Percentiles rank a stretch among this genome's conserved stretches.
These are phyloP conservation scores for Penicillium griseofulvum DNA, from an alignment of 2,329 filamentous ascomycete species.

Conservation along the genomic window DNA sequence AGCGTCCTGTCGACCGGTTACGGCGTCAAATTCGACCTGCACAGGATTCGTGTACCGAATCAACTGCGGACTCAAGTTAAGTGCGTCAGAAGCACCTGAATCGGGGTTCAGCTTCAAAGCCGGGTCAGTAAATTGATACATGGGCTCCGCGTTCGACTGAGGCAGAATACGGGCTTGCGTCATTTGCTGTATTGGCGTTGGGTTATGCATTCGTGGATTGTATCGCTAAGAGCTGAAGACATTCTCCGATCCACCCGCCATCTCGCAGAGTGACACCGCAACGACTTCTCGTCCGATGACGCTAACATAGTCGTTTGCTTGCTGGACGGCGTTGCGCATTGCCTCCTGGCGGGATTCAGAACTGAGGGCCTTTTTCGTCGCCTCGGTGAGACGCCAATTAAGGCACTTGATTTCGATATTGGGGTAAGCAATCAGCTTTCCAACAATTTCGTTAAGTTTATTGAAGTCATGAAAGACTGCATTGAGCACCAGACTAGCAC, in stretches of 20 bases:
- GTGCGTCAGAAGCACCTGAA: background rate
- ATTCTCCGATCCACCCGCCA: background rate
- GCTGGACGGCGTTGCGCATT: constrained; percentile 22
- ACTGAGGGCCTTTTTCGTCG: constrained; percentile 15
- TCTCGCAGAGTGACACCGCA: constrained; percentile 11
- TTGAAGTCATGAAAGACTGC: constrained; percentile 26
- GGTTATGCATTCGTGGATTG: no score
- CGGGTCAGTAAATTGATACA: no score
- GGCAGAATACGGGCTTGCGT: background rate
- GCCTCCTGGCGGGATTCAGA: constrained; percentile 22
- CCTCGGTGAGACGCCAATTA: constrained; percentile 25
- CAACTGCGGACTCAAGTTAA: constrained; percentile 10
- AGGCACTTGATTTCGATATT: constrained; percentile 23
- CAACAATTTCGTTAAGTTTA: constrained; percentile 18
- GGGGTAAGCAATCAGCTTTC: constrained; percentile 13
- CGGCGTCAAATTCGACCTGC: constrained; percentile 5
- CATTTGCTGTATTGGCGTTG: background rate
- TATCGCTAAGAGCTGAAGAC: background rate
- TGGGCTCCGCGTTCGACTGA: no score
- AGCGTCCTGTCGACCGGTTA: background rate
- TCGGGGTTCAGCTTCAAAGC: background rate
- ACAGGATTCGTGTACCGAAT: constrained; percentile 7
- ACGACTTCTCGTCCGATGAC: constrained; percentile 19
- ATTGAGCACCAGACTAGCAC: constrained; percentile 15
- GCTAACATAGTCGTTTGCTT: constrained; percentile 22